Evolutionary conservation across 2,329 filamentous ascomycete genomes (phyloP).

Genomic region (Colletotrichum sp.): DNA sequence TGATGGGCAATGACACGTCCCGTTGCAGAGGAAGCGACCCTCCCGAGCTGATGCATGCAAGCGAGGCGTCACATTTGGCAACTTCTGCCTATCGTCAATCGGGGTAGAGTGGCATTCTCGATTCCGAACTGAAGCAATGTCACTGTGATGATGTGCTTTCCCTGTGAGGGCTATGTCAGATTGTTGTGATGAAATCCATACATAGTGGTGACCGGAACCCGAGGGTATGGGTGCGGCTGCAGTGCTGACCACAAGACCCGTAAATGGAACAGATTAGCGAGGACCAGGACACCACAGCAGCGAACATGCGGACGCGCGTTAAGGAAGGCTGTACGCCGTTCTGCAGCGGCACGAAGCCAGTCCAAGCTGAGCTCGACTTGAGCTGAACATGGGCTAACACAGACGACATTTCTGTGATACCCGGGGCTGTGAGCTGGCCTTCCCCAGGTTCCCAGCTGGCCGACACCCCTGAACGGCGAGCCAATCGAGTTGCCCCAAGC

Average conservation of each 20-base stretch:
- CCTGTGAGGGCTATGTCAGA: background rate
- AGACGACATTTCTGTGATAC: background rate
- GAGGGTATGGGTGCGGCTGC: slow-evolving; percentile 8
- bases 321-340: background rate
- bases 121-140: background rate
- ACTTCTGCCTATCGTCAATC: background rate
- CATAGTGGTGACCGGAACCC: background rate
- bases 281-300: background rate
- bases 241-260: background rate
- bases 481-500: background rate
- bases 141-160: background rate
- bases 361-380: background rate
- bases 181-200: background rate
- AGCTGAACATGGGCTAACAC: background rate
- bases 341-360: background rate
- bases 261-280: slow-evolving; percentile 24
- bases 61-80: background rate
- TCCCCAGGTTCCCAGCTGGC: background rate
- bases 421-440: background rate
- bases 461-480: background rate
- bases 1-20: background rate
- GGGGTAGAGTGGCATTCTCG: background rate
- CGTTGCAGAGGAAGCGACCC: background rate
- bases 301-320: slow-evolving; percentile 3
- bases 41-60: background rate